phyloP scores from a whole-genome alignment of 2,329 filamentous ascomycete genomes.

The Trichoderma simmonsii region DNA sequence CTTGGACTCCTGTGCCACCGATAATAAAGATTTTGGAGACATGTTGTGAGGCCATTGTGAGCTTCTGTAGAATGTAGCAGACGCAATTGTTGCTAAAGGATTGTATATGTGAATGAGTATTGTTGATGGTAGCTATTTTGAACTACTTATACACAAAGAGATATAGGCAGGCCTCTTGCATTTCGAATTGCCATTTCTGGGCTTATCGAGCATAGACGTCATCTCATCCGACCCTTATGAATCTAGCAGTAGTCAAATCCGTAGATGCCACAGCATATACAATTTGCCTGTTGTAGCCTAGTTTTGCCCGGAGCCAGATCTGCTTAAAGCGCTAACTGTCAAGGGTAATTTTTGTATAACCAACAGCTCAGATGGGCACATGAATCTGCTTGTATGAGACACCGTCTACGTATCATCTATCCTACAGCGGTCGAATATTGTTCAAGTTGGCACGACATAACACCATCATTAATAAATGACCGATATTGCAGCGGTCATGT shows the following conservation, averaged over 20 bases:
- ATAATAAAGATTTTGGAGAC: neutral
- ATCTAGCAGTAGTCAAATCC: neutral
- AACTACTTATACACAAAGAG: neutral
- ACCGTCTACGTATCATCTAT: neutral
- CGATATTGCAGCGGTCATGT: no score
- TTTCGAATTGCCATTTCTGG: neutral
- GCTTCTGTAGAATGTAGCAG: neutral
- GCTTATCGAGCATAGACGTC: neutral
- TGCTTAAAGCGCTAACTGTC: neutral
- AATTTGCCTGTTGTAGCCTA: neutral
- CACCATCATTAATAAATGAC: no score
- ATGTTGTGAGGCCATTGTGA: neutral
- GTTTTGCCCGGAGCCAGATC: neutral
- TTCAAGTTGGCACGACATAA: no score
- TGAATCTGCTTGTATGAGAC: neutral
- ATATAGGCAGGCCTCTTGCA: neutral
- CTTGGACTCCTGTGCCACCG: slow-evolving; percentile 1
- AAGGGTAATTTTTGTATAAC: neutral
- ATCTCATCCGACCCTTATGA: neutral
- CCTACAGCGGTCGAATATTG: neutral
- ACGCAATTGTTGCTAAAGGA: neutral
- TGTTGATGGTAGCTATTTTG: neutral
- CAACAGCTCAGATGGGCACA: neutral
- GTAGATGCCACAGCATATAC: neutral
- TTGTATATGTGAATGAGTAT: neutral